Evolutionary conservation across 2,329 filamentous ascomycete species (phyloP).

Genomic region (Chalaropsis ovoidea): DNA sequence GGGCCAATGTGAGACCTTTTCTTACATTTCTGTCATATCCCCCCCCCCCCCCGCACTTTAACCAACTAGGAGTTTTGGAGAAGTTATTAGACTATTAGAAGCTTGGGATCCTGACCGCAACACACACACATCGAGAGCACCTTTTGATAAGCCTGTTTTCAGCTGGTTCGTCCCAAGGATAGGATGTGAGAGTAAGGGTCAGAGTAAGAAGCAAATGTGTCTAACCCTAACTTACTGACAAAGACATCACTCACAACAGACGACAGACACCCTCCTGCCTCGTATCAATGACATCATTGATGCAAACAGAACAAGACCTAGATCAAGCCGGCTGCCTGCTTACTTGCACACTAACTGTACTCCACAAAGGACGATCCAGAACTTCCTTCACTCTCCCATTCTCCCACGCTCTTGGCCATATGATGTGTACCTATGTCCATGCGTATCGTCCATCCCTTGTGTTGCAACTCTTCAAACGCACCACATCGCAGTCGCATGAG

Average conservation of each 20-base stretch:
- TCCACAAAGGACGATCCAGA: not conserved
- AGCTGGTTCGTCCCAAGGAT: not conserved
- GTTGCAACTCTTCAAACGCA: constrained; percentile 1
- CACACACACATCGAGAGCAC: too few species aligned
- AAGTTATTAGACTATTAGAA: not conserved
- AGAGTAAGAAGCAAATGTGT: too few species aligned
- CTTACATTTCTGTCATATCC: not conserved
- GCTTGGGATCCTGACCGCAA: not conserved
- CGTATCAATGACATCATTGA: not conserved
- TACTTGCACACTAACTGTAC: not conserved
- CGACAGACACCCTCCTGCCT: not conserved
- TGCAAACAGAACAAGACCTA: not conserved
- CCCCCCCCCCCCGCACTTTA: constrained; percentile 6
- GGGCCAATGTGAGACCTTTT: constrained; percentile 1
- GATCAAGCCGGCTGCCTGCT: not conserved
- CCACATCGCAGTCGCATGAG: constrained; percentile 1
- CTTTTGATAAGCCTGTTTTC: too few species aligned
- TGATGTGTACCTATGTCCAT: not conserved
- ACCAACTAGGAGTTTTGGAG: not conserved
- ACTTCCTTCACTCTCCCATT: too few species aligned
- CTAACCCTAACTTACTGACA: too few species aligned
- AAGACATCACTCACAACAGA: not conserved
- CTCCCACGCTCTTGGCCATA: too few species aligned
- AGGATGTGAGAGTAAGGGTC: too few species aligned
- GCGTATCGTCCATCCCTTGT: not conserved